Base-by-base conservation (phyloP, 139 green algal genomes). In the Ostreobium quekettii region DNA sequence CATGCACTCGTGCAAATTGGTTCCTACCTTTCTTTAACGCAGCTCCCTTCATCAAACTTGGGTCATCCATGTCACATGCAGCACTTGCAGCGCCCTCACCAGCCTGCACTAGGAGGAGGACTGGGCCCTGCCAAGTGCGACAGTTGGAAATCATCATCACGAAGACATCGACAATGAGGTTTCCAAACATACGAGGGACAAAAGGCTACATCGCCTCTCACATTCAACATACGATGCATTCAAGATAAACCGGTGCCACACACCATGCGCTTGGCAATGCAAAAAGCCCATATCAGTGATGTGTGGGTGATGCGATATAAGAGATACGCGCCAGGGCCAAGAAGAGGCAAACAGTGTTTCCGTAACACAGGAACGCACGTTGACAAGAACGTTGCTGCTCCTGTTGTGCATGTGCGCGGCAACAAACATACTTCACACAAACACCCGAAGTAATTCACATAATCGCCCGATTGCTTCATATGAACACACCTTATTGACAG, bases 81-180 rank as follows among this genome's bases (percentile, higher is more conserved):
- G 63, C 67, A 1, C 2, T 28, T n/a, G 59, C 67, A 37, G 47
- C 37, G 60, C 78, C 72, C 32, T 46, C 24, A 11, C 76, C 81
- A 0, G 22, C 33, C 65, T 76, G 56, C 36, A 87, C 81, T 15
- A 87, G 68, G 53, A 87, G 39, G 22, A 87, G 53, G 33, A 80
- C 42, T 6, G 81, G 81, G 6, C 81, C 78, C 8, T 47, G 56
- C n/a, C n/a, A 59, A 47, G n/a, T 8, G 56, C 7, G 56, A 38
- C 56, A 33, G 28, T 15, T 24, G 28, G 56, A 31, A 63, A 33
- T 8, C 7, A 63, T 24, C 8, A 63, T 33, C 7, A 63, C n/a
- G n/a, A 15, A 63, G n/a, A 63, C n/a, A 19, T 22, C n/a, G 15
- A 63, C 7, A 8, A 31, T 38, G 26, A 63, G n/a, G 7, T 53